Base-by-base conservation (phyloP, 2,329 filamentous ascomycete genomes). In the Tolypocladium album region DNA sequence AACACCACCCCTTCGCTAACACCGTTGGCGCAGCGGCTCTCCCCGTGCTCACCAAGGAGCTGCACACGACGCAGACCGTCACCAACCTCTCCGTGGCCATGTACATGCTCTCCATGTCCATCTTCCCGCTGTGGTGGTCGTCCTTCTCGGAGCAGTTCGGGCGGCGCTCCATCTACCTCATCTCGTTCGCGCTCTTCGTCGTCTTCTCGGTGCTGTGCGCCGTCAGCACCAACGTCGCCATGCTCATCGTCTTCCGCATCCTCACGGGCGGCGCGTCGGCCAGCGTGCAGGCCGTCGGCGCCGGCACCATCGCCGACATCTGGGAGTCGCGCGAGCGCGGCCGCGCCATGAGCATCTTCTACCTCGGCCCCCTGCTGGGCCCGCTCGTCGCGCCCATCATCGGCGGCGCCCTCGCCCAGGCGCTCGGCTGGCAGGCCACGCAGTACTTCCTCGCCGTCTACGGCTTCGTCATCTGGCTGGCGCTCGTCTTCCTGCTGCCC, bases 101-200 rank as follows among this genome's bases (percentile, higher is more conserved):
- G 60, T 94, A 92, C 71, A 91, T 94, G 89, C 78, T 94, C 5
- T 78, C 83, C 66, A 90, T 94, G 89, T 84, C 86, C 59, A 90
- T 94, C 53, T 93, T 92, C 65, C 90, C 90, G 0, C 78, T 95
- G 0, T 94, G 90, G 90, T 94, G 89, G 89, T 90, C 88, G 1
- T 87, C 87, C 1, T 92, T 94, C 68, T 90, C 88, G 11, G 90
- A 94, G 66, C 78, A 78, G 1, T 73, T 84, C 1, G 90, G 90
- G 15, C 83, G 90, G 47, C 83, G 90, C 27, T 86, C 85, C n/a
- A 88, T 95, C 65, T 94, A 93, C 70, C 74, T 95, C 39, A 74
- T 82, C 40, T 92, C 88, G 0, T 94, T 94, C 70, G 70, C 79
- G 27, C 75, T 93, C 17, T 92, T 90, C 68, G 76, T 87, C 59